Evolutionary conservation across 2,329 filamentous ascomycete species (phyloP), one percentile per base, ranked within the genome.

Genomic region (Grosmannia penicillata): DNA sequence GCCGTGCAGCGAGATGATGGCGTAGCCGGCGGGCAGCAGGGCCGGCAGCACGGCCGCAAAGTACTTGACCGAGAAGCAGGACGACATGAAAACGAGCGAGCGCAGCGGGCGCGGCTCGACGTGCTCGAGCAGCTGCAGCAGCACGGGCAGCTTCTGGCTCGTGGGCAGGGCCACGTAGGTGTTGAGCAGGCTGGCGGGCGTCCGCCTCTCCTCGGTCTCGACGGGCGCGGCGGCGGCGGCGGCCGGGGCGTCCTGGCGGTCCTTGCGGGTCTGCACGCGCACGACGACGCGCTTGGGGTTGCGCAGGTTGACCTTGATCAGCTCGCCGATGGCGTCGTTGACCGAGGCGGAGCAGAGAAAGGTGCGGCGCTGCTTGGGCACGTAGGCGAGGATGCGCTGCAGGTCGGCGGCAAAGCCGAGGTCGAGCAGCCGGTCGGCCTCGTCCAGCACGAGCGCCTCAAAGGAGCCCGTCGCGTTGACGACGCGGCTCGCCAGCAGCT

Each of bases 271-370:
- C 58, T 87, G 91, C 38, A 98, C 91, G 50, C 89, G 91, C 37
- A 96, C 91, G 10, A 83, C 80, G 44, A 98, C 85, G 53, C 93
- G 93, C 50, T 95, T 87, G 0, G 91, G 91, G 57, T 98, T 96
- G 27, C 91, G 72, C 47, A 96, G 63, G 17, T 91, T 91, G 8
- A 95, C 85, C 26, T 87, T 74, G 37, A 98, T 86, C 39, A 98
- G 81, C 54, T 95, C 83, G 45, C 87, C 79, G 1, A 98, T 83
- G 2, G 91, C 91, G 53, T 96, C 91, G 49, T 82, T 91, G n/a
- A 98, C 82, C 51, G 82, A 93, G 11, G 91, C 91, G 52, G 85
- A 94, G 60, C 96, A 98, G 0, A 98, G 63, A 0, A 91, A 91
- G 0, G 91, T 98, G 35, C 91, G 72, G 37, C 91, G 70, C 56